Conservation (phyloP, 768 basidiomycete genomes). For the Sutorius australiensis region DNA sequence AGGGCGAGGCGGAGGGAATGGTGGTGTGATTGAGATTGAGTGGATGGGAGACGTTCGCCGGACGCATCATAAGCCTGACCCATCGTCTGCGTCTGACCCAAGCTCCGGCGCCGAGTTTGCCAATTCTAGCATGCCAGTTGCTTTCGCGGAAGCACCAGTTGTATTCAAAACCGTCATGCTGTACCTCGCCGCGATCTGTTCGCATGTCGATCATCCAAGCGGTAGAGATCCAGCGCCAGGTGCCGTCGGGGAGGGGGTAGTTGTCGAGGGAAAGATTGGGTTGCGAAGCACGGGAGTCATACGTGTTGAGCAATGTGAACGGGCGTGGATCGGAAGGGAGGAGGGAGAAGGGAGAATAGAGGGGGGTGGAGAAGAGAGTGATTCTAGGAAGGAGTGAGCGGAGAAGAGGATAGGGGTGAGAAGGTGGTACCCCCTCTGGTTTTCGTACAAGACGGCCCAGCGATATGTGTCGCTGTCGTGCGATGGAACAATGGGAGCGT, state of each 20-base stretch:
- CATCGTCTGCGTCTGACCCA: slow-evolving; percentile 80
- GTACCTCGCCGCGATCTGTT: slow-evolving; percentile 65
- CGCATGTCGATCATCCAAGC: slow-evolving; percentile 91
- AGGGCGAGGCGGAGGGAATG: not conserved
- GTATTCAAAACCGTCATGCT: slow-evolving; percentile 84
- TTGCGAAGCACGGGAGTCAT: slow-evolving; percentile 40
- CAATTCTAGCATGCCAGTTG: slow-evolving; percentile 63
- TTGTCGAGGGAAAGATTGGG: slow-evolving; percentile 54
- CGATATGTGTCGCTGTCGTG: slow-evolving; percentile 53
- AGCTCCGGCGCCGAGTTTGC: slow-evolving; percentile 57
- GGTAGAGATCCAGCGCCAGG: slow-evolving; percentile 78
- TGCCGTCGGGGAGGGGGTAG: slow-evolving; percentile 76
- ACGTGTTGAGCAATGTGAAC: slow-evolving; percentile 56
- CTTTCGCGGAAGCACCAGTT: slow-evolving; percentile 70
- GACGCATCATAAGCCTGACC: slow-evolving; percentile 81
- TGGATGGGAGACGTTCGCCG: slow-evolving; percentile 32
- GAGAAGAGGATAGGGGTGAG: not conserved
- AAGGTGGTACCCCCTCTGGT: slow-evolving; percentile 68
- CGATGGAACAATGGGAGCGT: slow-evolving; percentile 19
- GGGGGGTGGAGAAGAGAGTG: slow-evolving; percentile 67
- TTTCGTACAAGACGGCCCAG: slow-evolving; percentile 81
- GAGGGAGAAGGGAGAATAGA: slow-evolving; percentile 68
- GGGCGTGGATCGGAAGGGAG: slow-evolving; percentile 71
- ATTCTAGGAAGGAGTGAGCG: slow-evolving; percentile 36
- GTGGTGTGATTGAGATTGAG: not conserved